Evolutionary conservation across 2,329 filamentous ascomycete genomes (phyloP), one percentile per base, ranked within the genome.

Genomic region (Chaetomium olivaceum): DNA sequence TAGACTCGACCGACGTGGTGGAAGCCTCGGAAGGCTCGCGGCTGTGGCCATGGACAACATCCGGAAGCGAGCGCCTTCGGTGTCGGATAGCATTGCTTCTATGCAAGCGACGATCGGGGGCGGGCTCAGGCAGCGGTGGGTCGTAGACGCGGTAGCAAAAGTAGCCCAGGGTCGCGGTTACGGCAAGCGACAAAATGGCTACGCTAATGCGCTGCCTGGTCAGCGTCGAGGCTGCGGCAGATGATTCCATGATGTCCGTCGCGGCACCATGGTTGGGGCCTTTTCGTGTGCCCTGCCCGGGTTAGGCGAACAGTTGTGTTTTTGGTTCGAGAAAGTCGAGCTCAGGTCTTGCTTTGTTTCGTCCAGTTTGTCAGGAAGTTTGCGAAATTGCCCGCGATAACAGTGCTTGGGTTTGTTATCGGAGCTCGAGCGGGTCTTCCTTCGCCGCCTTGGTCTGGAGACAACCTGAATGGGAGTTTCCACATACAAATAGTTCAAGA

Each of bases 31-130:
- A 74, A 62, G 76, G 72, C 52, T 70, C 68, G 58, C 67, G 65
- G 29, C 56, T 62, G 60, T 68, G 64, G 29, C 43, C 54, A 56
- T 67, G 61, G 31, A 67, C 66, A 25, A 67, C 48, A 51, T 68
- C 57, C 23, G 69, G 68, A 29, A 70, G 36, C 11, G 68, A 73
- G 52, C 65, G 71, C 33, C 67, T 64, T 57, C 74, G 74, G 64
- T 85, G 83, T 67, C 88, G 87, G 46, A 91, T 74, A 12, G 89
- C 89, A 76, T 91, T 91, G 73, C 88, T 89, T 68, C 89, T 81
- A 70, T 86, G 89, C 33, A 91, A 78, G 76, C 75, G 36, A 74
- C 70, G n/a, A 76, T 77, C 11, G 71, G 73, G 51, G 71, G 11
- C 27, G 64, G 63, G 71, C 57, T 69, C 69, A 48, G 71, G 66